Evolutionary conservation across 2,329 filamentous ascomycete species (phyloP).

Genomic region (Lecanicillium sp.): DNA sequence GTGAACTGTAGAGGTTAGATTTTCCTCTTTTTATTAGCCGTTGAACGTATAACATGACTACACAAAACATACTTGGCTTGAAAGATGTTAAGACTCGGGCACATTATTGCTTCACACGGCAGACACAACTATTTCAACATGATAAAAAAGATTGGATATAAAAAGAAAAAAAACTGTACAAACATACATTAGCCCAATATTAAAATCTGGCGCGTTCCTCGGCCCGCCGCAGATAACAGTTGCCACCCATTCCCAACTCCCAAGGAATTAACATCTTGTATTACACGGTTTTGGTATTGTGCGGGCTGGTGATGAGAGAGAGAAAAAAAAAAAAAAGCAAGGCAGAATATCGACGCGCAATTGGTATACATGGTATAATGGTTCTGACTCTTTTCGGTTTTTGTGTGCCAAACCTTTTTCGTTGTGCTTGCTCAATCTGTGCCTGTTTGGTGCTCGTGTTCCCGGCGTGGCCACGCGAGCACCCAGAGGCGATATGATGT

Average conservation of each 20-base stretch:
- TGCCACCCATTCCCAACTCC: background rate
- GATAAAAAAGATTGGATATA: conserved; percentile 1
- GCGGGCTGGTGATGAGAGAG: conserved; percentile 5
- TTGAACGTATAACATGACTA: too few relatives aligned
- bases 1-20: too few relatives aligned
- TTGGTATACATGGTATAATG: conserved; percentile 13
- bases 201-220: conserved; percentile 6
- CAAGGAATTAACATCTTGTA: conserved; percentile 2
- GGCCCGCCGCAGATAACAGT: conserved; percentile 7
- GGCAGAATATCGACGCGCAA: conserved; percentile 15
- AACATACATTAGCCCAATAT: conserved; percentile 11
- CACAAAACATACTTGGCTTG: too few relatives aligned
- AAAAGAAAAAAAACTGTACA: background rate
- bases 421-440: conserved; percentile 6
- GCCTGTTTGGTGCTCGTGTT: background rate
- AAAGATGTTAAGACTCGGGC: too few relatives aligned
- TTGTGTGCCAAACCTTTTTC: background rate
- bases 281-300: conserved; percentile 14
- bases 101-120: too few relatives aligned
- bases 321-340: conserved; percentile 9
- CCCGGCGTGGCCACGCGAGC: background rate
- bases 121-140: background rate
- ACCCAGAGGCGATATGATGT: background rate
- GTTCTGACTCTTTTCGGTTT: background rate
- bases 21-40: too few relatives aligned